Evolutionary conservation across 225 moss, liverwort and hornwort genomes (phyloP).

Genomic region (Straminergon stramineum): DNA sequence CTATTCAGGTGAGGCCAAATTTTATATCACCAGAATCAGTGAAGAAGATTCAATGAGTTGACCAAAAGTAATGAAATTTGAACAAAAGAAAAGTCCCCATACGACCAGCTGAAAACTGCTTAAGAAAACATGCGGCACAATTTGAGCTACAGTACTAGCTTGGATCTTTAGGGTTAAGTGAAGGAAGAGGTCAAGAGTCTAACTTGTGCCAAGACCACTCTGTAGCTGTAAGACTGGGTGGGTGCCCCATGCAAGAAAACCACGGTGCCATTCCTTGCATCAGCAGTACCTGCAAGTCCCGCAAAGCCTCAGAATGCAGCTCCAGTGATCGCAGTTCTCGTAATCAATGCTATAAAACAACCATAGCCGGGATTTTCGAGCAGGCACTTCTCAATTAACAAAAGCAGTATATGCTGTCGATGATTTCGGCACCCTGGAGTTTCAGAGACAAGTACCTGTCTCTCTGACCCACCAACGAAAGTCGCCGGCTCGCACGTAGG

Average conservation of each 20-base stretch:
- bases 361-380: neutral
- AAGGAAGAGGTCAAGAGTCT: neutral
- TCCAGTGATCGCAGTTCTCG: neutral
- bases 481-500: conserved; percentile 65
- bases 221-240: conserved; percentile 93
- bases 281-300: conserved; percentile 27
- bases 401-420: neutral
- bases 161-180: neutral
- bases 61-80: neutral
- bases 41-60: neutral
- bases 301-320: neutral
- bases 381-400: neutral
- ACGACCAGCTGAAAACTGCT: neutral
- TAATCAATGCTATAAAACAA: neutral
- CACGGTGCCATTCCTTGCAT: conserved; percentile 65
- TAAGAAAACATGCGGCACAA: neutral
- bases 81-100: neutral
- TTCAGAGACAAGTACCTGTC: conserved; percentile 36
- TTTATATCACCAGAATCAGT: neutral
- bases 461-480: conserved; percentile 93
- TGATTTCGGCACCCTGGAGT: neutral
- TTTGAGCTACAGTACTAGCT: neutral
- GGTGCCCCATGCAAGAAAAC: conserved; percentile 91
- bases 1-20: neutral
- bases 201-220: conserved; percentile 74